A percentile compares a stretch with the other conserved stretches of the same genome.
These are phyloP conservation scores for Babjeviella inositovora DNA, from an alignment of 805 yeast species.

Conservation along the genomic window DNA sequence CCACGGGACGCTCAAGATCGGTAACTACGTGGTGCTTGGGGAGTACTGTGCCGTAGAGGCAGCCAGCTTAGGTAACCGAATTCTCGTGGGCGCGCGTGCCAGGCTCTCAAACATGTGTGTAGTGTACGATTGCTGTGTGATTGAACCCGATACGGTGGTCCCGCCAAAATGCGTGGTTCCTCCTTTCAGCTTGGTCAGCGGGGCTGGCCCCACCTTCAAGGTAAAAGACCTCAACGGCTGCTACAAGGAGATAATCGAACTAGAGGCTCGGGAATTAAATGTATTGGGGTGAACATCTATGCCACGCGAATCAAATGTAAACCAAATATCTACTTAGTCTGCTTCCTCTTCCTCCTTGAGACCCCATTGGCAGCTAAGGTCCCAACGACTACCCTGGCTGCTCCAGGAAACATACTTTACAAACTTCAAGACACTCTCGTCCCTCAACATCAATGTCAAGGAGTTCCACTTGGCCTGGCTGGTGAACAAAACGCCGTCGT, in stretches of 20 bases:
- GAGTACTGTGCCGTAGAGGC: conserved; percentile 12
- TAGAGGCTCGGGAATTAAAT: too few relatives aligned
- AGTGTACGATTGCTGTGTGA: conserved; percentile 34
- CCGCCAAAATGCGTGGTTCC: conserved; percentile 30
- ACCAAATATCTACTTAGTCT: too few relatives aligned
- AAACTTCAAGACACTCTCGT: conserved; percentile 76
- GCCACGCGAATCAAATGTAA: too few relatives aligned
- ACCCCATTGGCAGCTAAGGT: conserved; percentile 67
- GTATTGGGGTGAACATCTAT: too few relatives aligned
- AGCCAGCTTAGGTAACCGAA: conserved; percentile 30
- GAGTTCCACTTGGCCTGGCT: conserved; percentile 77
- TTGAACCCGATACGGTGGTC: conserved; percentile 20
- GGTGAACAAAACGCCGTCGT: conserved; percentile 64
- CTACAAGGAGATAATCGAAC: conserved; percentile 17
- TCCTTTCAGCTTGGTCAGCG: conserved; percentile 29
- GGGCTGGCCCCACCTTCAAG: conserved; percentile 12
- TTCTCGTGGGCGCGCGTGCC: conserved; percentile 24
- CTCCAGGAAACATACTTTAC: conserved; percentile 80
- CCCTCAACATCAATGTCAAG: conserved; percentile 63
- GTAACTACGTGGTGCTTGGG: conserved; percentile 29
- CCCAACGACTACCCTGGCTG: conserved; percentile 92
- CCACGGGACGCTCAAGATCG: conserved; percentile 18
- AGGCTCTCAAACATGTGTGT: conserved; percentile 15
- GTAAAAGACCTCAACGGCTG: conserved; percentile 11
- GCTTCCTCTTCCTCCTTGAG: conserved; percentile 33